These are phyloP conservation scores for Cichorium intybus DNA, from an alignment of 140 eudicot genomes.

Conservation along the genomic window DNA sequence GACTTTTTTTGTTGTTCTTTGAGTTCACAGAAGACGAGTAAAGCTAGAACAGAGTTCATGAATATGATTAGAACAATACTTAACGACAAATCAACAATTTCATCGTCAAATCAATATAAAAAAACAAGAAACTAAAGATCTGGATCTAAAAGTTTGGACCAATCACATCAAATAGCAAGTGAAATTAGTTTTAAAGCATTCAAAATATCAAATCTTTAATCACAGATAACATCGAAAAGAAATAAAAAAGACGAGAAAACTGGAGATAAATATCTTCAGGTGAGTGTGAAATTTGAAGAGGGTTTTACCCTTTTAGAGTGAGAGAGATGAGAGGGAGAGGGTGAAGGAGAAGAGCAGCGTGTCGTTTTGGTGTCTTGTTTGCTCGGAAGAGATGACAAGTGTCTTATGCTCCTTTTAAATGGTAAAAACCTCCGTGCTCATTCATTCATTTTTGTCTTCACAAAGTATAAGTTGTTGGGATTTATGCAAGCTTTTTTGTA, in stretches of 20 bases:
- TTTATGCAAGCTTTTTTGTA: conserved; percentile 15
- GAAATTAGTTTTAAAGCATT: not conserved
- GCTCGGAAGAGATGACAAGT: conserved; percentile 63
- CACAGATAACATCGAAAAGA: not conserved
- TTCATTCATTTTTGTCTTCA: not conserved
- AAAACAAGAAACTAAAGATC: conserved; percentile 18
- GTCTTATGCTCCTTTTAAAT: conserved; percentile 37
- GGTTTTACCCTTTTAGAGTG: conserved; percentile 48
- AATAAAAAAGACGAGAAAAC: not conserved
- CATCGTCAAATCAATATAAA: not conserved
- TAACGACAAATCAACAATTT: not conserved
- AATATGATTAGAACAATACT: conserved; percentile 1
- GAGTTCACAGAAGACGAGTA: not conserved
- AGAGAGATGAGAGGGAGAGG: conserved; percentile 37
- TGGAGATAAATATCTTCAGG: conserved; percentile 5
- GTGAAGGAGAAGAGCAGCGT: conserved; percentile 49
- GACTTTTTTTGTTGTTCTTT: conserved; percentile 5
- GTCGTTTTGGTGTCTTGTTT: conserved; percentile 41
- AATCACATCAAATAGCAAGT: conserved; percentile 16
- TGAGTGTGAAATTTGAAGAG: conserved; percentile 33
- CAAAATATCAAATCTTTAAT: conserved; percentile 16
- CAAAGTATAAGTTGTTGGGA: conserved; percentile 15
- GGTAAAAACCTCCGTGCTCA: not conserved
- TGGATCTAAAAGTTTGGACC: conserved; percentile 21
- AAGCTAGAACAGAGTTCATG: conserved; percentile 6